Evolutionary conservation across 306 rosid genomes (phyloP).

Genomic region (Boehmeria nivea): DNA sequence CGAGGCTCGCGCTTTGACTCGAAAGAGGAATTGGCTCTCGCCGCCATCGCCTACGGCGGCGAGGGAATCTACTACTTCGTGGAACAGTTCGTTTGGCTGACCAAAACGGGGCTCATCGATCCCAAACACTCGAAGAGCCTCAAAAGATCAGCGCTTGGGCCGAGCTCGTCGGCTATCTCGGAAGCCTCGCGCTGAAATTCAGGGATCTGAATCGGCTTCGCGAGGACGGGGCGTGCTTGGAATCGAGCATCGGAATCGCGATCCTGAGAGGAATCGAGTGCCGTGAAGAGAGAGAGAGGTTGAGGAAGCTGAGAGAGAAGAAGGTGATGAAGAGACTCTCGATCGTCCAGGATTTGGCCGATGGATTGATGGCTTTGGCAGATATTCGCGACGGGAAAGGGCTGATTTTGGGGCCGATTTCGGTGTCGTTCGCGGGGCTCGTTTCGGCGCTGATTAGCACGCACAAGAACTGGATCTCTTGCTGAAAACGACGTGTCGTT

Average conservation of each 20-base stretch:
- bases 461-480: constrained; percentile 84
- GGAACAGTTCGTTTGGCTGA: constrained; percentile 83
- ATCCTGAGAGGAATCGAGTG: constrained; percentile 24
- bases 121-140: constrained; percentile 28
- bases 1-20: constrained; percentile 38
- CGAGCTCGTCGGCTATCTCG: constrained; percentile 45
- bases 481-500: constrained; percentile 30
- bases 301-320: constrained; percentile 51
- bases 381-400: constrained; percentile 68
- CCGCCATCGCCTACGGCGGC: constrained; percentile 65
- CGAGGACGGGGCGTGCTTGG: constrained; percentile 53
- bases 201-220: constrained; percentile 42
- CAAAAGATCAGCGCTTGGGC: constrained; percentile 54
- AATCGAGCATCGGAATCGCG: constrained; percentile 42
- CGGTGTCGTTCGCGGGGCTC: constrained; percentile 64
- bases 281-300: constrained; percentile 34
- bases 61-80: constrained; percentile 75
- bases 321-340: constrained; percentile 63
- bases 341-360: constrained; percentile 80
- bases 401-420: constrained; percentile 42
- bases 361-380: constrained; percentile 71
- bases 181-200: constrained; percentile 50
- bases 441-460: constrained; percentile 75
- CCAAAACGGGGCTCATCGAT: constrained; percentile 63
- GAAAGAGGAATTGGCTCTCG: constrained; percentile 17